Conservation (phyloP, 441 rosid species). For the Viola pubescens region DNA sequence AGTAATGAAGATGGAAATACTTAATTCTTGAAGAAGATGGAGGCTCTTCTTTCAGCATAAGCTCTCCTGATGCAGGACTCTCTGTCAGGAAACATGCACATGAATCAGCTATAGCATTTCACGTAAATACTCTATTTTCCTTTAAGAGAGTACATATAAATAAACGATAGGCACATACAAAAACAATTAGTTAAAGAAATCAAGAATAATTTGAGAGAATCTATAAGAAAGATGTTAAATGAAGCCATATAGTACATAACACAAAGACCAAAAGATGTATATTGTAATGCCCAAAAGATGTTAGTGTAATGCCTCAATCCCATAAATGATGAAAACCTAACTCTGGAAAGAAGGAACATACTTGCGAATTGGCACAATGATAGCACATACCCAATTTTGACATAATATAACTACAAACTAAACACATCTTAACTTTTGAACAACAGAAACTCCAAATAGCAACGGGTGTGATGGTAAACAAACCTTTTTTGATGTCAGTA, state of each 20-base stretch:
- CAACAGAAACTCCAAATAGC: not conserved
- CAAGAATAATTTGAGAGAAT: no score
- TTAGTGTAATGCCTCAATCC: not conserved
- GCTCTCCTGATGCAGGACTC: constrained; percentile 33
- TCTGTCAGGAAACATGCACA: constrained; percentile 30
- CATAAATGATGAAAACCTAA: not conserved
- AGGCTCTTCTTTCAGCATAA: constrained; percentile 45
- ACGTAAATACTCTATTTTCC: no score
- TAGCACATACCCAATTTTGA: not conserved
- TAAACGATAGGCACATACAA: no score
- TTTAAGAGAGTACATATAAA: no score
- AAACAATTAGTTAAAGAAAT: no score
- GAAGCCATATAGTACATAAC: no score
- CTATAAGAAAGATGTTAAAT: no score
- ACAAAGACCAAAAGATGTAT: no score
- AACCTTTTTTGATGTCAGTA: constrained; percentile 53
- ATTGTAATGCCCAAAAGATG: not conserved
- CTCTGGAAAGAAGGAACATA: not conserved
- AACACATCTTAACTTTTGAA: not conserved
- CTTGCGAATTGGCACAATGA: not conserved
- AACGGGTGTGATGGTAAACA: constrained; percentile 8
- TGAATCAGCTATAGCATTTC: not conserved
- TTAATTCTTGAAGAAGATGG: constrained; percentile 41
- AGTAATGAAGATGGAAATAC: constrained; percentile 32
- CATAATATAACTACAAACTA: not conserved